Conservation (phyloP, 192 early-diverging fungal species). For the Chytriomyces sp. region DNA sequence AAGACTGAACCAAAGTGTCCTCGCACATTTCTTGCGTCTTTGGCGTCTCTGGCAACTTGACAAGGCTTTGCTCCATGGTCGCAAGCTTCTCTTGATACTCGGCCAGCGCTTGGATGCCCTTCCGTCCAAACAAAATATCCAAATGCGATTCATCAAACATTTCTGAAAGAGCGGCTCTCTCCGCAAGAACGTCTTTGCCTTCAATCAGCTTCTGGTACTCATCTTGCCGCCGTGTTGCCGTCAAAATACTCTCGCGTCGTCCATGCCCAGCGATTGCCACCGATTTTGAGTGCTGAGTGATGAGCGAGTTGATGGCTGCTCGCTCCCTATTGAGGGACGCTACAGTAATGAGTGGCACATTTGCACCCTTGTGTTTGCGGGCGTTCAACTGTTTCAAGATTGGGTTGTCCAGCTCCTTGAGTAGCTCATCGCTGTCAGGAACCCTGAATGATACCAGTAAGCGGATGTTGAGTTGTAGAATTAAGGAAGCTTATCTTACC, state of each 20-base stretch:
- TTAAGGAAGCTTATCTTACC: background rate
- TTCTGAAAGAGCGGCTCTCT: slow-evolving; percentile 2
- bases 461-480: background rate
- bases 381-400: slow-evolving; percentile 17
- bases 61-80: background rate
- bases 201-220: slow-evolving; percentile 28
- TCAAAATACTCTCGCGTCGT: slow-evolving; percentile 21
- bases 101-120: background rate
- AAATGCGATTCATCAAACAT: slow-evolving; percentile 10
- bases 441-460: background rate
- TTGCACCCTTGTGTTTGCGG: slow-evolving; percentile 1
- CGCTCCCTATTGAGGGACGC: slow-evolving; percentile 28
- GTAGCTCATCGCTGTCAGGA: slow-evolving; percentile 7
- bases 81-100: background rate
- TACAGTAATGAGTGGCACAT: slow-evolving; percentile 6
- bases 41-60: background rate
- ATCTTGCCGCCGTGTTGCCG: slow-evolving; percentile 17
- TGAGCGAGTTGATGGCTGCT: slow-evolving; percentile 1
- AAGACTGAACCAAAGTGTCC: background rate
- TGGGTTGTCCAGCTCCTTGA: slow-evolving; percentile 29
- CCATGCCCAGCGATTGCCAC: slow-evolving; percentile 27
- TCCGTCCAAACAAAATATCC: slow-evolving; percentile 14
- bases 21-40: background rate
- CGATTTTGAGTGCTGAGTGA: slow-evolving; percentile 12
- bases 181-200: slow-evolving; percentile 33